phyloP scores from a whole-genome alignment of 441 rosid genomes.

The Erysimum cheiri region DNA sequence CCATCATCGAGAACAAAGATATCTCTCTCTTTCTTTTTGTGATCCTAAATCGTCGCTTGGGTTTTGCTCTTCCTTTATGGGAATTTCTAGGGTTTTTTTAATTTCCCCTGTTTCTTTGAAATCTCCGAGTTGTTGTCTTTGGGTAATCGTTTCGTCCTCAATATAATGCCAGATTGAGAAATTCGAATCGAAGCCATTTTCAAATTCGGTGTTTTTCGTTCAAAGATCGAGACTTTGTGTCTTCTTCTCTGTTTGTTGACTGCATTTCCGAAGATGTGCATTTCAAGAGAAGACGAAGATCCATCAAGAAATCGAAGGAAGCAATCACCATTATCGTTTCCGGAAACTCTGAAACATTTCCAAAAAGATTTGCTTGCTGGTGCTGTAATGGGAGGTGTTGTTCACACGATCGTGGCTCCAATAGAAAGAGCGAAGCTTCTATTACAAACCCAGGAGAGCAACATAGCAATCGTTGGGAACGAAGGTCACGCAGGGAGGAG shows the following conservation, averaged over 20 bases:
- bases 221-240: conserved; percentile 17
- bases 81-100: conserved; percentile 20
- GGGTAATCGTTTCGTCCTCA: neutral
- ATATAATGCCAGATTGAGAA: conserved; percentile 32
- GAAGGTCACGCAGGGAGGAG: conserved; percentile 59
- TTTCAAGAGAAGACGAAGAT: conserved; percentile 50
- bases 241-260: conserved; percentile 8
- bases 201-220: neutral
- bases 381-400: conserved; percentile 90
- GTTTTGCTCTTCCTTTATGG: conserved; percentile 17
- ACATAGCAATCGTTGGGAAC: conserved; percentile 64
- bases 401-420: conserved; percentile 97
- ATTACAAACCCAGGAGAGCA: conserved; percentile 95
- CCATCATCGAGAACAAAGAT: neutral
- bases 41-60: conserved; percentile 30
- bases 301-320: conserved; percentile 25
- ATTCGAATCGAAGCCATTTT: conserved; percentile 11
- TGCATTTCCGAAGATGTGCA: conserved; percentile 40
- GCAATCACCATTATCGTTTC: conserved; percentile 32
- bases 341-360: conserved; percentile 54
- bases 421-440: conserved; percentile 89
- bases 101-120: conserved; percentile 5
- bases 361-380: conserved; percentile 89
- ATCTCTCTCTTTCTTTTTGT: neutral
- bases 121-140: conserved; percentile 10